Evolutionary conservation across 1,139 yeast genomes (phyloP), one percentile per base, ranked within the genome.

Genomic region (Kodamaea fungicola): DNA sequence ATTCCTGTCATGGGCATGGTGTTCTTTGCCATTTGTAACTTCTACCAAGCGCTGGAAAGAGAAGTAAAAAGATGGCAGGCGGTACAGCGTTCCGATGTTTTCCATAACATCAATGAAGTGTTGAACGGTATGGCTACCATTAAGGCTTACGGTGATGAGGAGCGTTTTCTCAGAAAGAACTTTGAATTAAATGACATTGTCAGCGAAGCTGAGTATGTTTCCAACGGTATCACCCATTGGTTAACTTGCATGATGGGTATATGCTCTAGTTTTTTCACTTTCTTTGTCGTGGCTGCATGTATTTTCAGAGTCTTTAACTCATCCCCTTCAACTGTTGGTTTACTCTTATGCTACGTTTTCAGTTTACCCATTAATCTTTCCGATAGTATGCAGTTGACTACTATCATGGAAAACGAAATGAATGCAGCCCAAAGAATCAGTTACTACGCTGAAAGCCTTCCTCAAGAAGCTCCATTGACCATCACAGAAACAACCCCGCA

Each of bases 31-130:
- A 51, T 71, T 32, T 64, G 78, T 28, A 65, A 67, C 40, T 75
- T 58, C 46, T 80, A 79, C 51, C 87, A 86, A 52, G 78, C 89
- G n/a, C 81, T 90, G 8, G 63, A 71, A 2, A 74, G 95, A 57
- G 96, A 88, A 57, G 65, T 88, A 44, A 88, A 88, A 59, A 77
- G 96, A 50, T 62, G 88, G 50, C 96, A 88, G 56, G 87, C 95
- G 2, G 60, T 74, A 24, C 78, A 82, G 52, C 71, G 96, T 52
- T 86, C 96, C 0, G 71, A 74, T 42, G 90, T 87, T 41, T 87
- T 82, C 64, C 76, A 85, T 44, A 83, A 84, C 49, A 82, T 86
- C 55, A 80, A 80, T 47, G 96, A 88, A 57, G 68, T 84, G 1
- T 66, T 88, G 46, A 73, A 74, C 43, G 96, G 96, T 25, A 64